phyloP scores from a whole-genome alignment of 2,329 filamentous ascomycete genomes.

The Trichoderma endophyticum region DNA sequence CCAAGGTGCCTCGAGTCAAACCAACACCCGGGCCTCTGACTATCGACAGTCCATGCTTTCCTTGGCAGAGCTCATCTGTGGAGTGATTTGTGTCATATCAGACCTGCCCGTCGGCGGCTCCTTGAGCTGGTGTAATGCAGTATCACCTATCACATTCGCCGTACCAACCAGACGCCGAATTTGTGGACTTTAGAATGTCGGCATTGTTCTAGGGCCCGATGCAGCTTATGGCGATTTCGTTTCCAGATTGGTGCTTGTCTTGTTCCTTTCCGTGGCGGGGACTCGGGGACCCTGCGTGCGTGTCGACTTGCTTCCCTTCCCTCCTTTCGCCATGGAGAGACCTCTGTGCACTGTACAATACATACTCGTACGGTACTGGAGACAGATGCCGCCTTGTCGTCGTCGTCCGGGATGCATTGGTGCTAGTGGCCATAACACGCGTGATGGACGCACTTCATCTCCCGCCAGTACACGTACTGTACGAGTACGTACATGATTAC shows the following conservation, averaged over 20 bases:
- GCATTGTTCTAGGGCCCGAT: neutral
- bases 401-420: neutral
- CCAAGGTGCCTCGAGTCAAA: neutral
- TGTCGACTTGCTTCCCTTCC: neutral
- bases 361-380: neutral
- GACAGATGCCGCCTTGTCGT: neutral
- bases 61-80: neutral
- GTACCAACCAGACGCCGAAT: neutral
- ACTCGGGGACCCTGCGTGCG: neutral
- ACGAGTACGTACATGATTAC: neutral
- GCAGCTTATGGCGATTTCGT: slow-evolving; percentile 3
- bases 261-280: neutral
- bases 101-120: neutral
- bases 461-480: neutral
- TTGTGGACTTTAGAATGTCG: neutral
- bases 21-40: neutral
- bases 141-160: slow-evolving; percentile 3
- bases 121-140: neutral
- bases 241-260: neutral
- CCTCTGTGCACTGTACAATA: neutral
- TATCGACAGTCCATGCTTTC: neutral
- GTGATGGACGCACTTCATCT: neutral
- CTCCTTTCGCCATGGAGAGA: neutral
- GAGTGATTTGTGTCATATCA: slow-evolving; percentile 8
- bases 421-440: neutral